Base-by-base conservation (phyloP, 768 basidiomycete genomes). In the Collybiopsis confluens region DNA sequence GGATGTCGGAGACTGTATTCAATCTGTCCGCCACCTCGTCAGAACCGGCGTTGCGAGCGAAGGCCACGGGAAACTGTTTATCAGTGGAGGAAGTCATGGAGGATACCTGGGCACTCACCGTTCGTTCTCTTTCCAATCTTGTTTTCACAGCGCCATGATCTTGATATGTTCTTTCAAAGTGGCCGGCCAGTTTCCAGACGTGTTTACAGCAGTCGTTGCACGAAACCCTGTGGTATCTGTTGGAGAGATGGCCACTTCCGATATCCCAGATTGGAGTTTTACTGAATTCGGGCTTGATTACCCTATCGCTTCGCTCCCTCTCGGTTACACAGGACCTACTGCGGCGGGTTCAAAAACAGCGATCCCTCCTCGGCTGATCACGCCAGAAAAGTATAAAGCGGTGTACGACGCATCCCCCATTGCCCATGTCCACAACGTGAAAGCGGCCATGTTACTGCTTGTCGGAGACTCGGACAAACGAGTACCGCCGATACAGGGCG, bases 221-320 rank as follows among this genome's bases (percentile, higher is more conserved):
- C 78, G 83, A 38, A 90, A 90, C 61, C 86, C 88, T 0, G 88
- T 89, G 51, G 83, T 82, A 37, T 81, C 82, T 3, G 73, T 71
- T 0, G 83, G 82, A 10, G 81, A 83, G 43, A 65, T 83, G 26
- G 65, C 77, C 1, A 69, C 69, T 0, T 79, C 78, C 1, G 88
- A 90, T 56, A 88, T 90, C 38, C 78, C 83, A 7, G 87, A 89
- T 60, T 90, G 87, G 87, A 77, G 74, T 47, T 80, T 69, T 55
- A 61, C 73, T 15, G 78, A 79, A 60, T 75, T 73, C 56, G 67
- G 80, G 63, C 57, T 80, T 28, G 59, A 57, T 65, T 76, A 72
- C 58, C 64, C 67, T 24, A 41, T 84, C 38, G 64, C 64, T 13
- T 65, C 73, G 13, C 68, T 70, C 6, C 63, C n/a, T 8, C 40